Conservation (phyloP, 2,329 filamentous ascomycete species). For the Ramichloridium luteum region DNA sequence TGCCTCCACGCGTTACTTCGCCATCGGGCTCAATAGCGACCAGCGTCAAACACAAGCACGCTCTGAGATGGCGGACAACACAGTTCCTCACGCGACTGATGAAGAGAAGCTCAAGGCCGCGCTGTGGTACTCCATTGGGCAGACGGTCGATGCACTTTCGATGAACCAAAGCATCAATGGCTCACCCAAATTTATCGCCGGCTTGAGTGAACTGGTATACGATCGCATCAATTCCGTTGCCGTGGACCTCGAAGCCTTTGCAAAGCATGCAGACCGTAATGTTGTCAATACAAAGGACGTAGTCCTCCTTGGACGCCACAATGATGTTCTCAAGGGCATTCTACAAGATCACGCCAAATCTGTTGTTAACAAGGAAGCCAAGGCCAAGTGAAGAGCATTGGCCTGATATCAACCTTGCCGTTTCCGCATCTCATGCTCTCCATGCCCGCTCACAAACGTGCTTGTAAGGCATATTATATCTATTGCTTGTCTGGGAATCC, state of each 20-base stretch:
- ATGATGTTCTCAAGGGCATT: slow-evolving; percentile 69
- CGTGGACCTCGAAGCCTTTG: slow-evolving; percentile 51
- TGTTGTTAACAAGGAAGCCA: no score
- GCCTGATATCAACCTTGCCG: no score
- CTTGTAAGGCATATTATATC: no score
- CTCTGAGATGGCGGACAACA: no score
- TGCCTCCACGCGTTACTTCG: no score
- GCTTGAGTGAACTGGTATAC: slow-evolving; percentile 77
- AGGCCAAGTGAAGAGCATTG: no score
- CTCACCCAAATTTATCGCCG: slow-evolving; percentile 43
- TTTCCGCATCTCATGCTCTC: no score
- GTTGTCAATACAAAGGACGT: slow-evolving; percentile 80
- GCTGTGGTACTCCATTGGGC: slow-evolving; percentile 72
- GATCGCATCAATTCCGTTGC: slow-evolving; percentile 49
- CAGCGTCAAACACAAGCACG: no score
- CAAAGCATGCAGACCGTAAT: slow-evolving; percentile 65
- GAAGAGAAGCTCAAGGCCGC: slow-evolving; percentile 67
- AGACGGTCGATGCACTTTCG: slow-evolving; percentile 79
- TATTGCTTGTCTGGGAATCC: slow-evolving; percentile 38
- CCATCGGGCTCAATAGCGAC: no score
- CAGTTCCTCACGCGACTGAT: slow-evolving; percentile 12
- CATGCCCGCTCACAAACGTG: no score
- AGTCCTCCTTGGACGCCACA: slow-evolving; percentile 71
- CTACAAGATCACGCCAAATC: slow-evolving; percentile 58
- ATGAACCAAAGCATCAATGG: slow-evolving; percentile 65